These are phyloP conservation scores for Bothriochloa decipiens DNA, from an alignment of 176 grass and related monocot species.

Conservation along the genomic window DNA sequence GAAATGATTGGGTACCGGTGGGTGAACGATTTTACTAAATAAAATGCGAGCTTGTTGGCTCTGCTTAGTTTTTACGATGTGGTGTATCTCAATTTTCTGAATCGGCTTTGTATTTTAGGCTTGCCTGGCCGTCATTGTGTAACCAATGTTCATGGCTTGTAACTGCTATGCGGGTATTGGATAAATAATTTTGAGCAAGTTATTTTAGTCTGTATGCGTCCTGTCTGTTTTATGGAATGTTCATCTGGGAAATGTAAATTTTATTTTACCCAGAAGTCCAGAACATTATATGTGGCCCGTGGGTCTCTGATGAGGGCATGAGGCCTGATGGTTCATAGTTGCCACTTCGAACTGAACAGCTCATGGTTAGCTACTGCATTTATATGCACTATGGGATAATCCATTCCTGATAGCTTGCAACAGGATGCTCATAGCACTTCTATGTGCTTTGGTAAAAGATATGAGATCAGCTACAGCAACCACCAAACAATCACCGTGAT, in stretches of 20 bases:
- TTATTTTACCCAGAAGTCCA: not conserved
- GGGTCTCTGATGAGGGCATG: not conserved
- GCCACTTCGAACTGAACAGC: not conserved
- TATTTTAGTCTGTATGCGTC: not conserved
- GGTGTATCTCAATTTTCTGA: conserved; percentile 30
- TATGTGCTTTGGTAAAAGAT: not conserved
- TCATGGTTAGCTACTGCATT: not conserved
- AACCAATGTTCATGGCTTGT: conserved; percentile 41
- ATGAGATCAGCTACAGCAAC: not conserved
- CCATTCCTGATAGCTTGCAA: not conserved
- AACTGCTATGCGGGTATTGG: conserved; percentile 19
- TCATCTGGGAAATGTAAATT: not conserved
- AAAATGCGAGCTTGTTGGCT: conserved; percentile 48
- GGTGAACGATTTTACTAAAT: conserved; percentile 47
- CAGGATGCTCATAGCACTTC: not conserved
- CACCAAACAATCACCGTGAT: not conserved
- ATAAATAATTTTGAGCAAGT: conserved; percentile 23
- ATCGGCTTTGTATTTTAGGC: conserved; percentile 54
- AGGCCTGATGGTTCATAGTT: not conserved
- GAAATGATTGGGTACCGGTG: conserved; percentile 13
- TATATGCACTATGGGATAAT: not conserved
- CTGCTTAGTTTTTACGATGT: conserved; percentile 33
- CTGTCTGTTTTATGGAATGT: not conserved
- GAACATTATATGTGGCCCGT: not conserved
- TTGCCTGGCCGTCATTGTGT: conserved; percentile 28